These are phyloP conservation scores for Talaromyces piceae DNA, from an alignment of 2,329 filamentous ascomycete genomes.

Conservation along the genomic window DNA sequence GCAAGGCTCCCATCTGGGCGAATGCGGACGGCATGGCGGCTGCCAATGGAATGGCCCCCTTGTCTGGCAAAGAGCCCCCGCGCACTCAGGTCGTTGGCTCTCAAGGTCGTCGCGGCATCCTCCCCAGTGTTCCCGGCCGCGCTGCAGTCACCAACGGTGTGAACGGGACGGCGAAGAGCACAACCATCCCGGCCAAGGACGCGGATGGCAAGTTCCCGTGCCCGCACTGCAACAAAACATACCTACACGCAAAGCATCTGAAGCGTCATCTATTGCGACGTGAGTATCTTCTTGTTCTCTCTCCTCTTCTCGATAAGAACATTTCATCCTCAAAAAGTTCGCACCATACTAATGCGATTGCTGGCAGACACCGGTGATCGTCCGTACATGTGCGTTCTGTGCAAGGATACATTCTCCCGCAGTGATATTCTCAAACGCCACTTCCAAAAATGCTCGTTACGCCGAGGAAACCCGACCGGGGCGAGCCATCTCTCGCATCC, in stretches of 20 bases:
- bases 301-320: too few relatives aligned
- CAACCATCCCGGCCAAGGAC: conserved; percentile 85
- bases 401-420: conserved; percentile 94
- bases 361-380: conserved; percentile 90
- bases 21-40: conserved; percentile 32
- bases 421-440: conserved; percentile 98
- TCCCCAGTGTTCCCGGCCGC: conserved; percentile 82
- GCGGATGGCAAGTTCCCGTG: conserved; percentile 97
- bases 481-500: conserved; percentile 92
- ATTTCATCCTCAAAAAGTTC: not conserved
- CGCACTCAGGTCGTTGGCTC: conserved; percentile 86
- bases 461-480: conserved; percentile 90
- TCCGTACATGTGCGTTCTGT: conserved; percentile 96
- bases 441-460: conserved; percentile 97
- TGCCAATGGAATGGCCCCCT: conserved; percentile 30
- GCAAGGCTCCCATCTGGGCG: conserved; percentile 49
- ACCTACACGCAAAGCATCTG: conserved; percentile 92
- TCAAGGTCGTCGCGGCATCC: conserved; percentile 81
- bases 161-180: conserved; percentile 63
- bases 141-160: conserved; percentile 61
- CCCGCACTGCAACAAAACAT: conserved; percentile 96
- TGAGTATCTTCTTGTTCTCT: too few relatives aligned
- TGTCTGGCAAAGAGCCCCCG: conserved; percentile 36
- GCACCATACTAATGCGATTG: not conserved
- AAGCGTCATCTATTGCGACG: conserved; percentile 93